Evolutionary conservation across 768 basidiomycete genomes (phyloP), one percentile per base, ranked within the genome.

Genomic region (Agaricus blazei): DNA sequence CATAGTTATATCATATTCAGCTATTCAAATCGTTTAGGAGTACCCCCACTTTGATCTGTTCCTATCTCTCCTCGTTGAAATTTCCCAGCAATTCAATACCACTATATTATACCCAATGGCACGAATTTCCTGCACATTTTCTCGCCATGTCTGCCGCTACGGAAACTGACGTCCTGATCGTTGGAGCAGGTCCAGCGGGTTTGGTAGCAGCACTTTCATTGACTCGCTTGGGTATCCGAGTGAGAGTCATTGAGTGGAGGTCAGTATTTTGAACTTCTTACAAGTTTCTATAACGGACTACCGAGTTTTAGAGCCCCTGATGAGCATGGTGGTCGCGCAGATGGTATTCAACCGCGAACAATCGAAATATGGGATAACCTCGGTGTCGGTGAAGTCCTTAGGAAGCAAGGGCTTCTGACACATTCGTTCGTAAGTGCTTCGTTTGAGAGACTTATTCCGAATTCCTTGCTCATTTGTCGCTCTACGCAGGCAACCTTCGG

Each of bases 301-400:
- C 19, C 19, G 19, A 19, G 19, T 28, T 45, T 29, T 15, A 47
- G 46, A 47, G 29, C 29, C 26, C 9, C 15, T 31, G 46, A 27
- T 15, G 46, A 47, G 46, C 11, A 15, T 27, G 46, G 24, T 11
- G 60, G 61, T 5, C 44, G 63, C 6, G 63, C 63, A 9, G 63
- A 64, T 48, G 62, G 63, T 2, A 41, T 64, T n/a, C 62, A 63
- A 56, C 58, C 63, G 11, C 62, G 60, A 4, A 63, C 62, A 12
- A 14, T 61, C 7, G 63, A 62, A 26, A 60, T 63, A 4, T 63
- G 61, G 62, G 45, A 61, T 24, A 61, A 52, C 38, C 61, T 59
- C 44, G 58, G 52, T 3, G 49, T 61, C 14, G 34, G 48, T 7
- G 55, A 60, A 12, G 28, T 5, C 12, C 46, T 47, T 28, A 47